Conservation (phyloP, 177 flowering plant genomes). For the Vitis hybrid region DNA sequence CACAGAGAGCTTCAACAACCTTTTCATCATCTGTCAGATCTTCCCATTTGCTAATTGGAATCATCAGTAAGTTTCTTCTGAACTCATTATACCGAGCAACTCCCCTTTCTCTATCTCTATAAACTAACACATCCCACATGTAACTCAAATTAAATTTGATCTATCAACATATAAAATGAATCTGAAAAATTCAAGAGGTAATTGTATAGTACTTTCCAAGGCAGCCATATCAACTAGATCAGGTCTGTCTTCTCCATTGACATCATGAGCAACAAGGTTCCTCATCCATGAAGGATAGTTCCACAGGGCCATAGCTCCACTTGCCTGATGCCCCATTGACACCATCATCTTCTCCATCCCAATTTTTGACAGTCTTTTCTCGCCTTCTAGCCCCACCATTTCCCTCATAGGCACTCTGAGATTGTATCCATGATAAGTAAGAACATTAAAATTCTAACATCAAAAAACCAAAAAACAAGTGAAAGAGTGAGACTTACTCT, state of each 20-base stretch:
- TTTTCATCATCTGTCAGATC: conserved; percentile 46
- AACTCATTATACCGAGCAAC: conserved; percentile 54
- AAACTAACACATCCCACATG: conserved; percentile 28
- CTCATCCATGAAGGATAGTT: conserved; percentile 57
- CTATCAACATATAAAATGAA: neutral
- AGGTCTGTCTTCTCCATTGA: conserved; percentile 41
- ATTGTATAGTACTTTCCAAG: conserved; percentile 34
- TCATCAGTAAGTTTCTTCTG: conserved; percentile 40
- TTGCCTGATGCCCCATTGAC: conserved; percentile 54
- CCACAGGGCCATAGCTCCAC: conserved; percentile 48
- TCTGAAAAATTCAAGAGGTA: neutral
- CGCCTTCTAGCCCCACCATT: conserved; percentile 42
- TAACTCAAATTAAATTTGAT: neutral
- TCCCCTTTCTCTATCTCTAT: conserved; percentile 49
- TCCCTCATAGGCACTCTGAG: conserved; percentile 41
- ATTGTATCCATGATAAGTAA: neutral
- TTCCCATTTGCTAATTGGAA: conserved; percentile 50
- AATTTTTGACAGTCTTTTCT: conserved; percentile 33
- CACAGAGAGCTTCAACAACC: conserved; percentile 27
- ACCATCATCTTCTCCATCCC: conserved; percentile 44
- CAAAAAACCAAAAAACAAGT: too few species aligned
- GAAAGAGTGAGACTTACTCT: conserved; percentile 27
- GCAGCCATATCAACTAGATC: conserved; percentile 45
- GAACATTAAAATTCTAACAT: neutral
- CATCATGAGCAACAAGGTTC: conserved; percentile 42